Percentiles rank a stretch among this genome's conserved stretches.
Conservation (phyloP, 2,329 filamentous ascomycete species). For the Aspergillus tubingensis region DNA sequence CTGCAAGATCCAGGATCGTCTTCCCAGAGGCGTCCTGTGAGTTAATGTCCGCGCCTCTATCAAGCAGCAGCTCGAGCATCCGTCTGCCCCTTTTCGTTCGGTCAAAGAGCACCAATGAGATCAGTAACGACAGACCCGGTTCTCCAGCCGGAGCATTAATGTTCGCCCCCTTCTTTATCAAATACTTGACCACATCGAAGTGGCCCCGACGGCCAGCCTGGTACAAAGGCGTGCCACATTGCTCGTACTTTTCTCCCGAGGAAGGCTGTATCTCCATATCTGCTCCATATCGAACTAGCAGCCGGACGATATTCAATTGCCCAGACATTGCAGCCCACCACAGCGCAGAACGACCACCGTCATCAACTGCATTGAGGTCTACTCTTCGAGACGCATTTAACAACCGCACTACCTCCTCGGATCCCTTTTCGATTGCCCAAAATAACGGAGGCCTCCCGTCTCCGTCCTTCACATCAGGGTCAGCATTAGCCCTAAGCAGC, state of each 20-base stretch:
- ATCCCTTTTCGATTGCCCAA: conserved; percentile 23
- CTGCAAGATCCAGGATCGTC: conserved; percentile 24
- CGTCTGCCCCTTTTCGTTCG: conserved; percentile 20
- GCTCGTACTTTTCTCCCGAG: conserved; percentile 9
- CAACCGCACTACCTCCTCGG: conserved; percentile 26
- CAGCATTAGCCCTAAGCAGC: conserved; percentile 20
- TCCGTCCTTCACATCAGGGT: conserved; percentile 11
- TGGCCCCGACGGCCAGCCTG: conserved; percentile 27
- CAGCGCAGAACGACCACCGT: conserved; percentile 21
- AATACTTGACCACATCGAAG: conserved; percentile 27
- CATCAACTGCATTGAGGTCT: conserved; percentile 23
- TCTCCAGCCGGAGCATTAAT: conserved; percentile 23
- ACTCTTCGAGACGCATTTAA: conserved; percentile 26
- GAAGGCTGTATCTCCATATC: conserved; percentile 19
- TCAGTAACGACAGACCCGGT: conserved; percentile 20
- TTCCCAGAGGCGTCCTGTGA: conserved; percentile 21
- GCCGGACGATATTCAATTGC: conserved; percentile 19
- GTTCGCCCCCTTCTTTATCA: conserved; percentile 28
- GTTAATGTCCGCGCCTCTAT: conserved; percentile 28
- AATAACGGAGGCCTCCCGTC: conserved; percentile 17
- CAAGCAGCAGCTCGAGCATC: conserved; percentile 23
- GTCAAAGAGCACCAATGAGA: conserved; percentile 23
- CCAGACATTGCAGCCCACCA: conserved; percentile 28
- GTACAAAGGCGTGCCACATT: conserved; percentile 23
- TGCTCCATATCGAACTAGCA: conserved; percentile 24